A percentile compares a stretch with the other conserved stretches of the same genome.
Conservation (phyloP, 2,329 filamentous ascomycete species). For the Cytospora chrysosperma region DNA sequence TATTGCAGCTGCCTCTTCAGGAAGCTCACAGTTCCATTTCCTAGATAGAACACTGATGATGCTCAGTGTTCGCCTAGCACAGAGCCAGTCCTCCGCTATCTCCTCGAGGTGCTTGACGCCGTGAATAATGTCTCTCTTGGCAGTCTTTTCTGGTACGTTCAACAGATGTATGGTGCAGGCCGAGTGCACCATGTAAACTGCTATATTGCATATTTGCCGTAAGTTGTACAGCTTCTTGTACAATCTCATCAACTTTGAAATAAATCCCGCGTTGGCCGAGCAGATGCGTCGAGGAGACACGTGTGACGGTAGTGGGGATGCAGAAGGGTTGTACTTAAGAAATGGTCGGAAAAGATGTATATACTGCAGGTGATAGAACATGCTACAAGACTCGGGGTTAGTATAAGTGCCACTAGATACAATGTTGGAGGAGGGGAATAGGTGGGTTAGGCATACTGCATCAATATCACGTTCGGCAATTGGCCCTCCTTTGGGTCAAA, state of each 20-base stretch:
- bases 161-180: constrained; percentile 93
- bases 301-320: constrained; percentile 80
- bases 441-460: constrained; percentile 67
- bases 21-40: constrained; percentile 88
- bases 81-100: constrained; percentile 92
- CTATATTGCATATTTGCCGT: constrained; percentile 93
- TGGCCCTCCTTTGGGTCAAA: constrained; percentile 88
- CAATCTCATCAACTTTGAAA: constrained; percentile 89
- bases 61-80: constrained; percentile 77
- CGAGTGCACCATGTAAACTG: constrained; percentile 91
- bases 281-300: constrained; percentile 90
- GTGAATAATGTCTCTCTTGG: constrained; percentile 84
- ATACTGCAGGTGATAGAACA: constrained; percentile 96
- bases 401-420: not conserved
- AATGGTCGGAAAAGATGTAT: constrained; percentile 96
- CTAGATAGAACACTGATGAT: constrained; percentile 81
- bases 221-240: constrained; percentile 92
- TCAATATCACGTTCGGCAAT: constrained; percentile 74
- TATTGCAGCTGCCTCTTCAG: constrained; percentile 75
- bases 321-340: constrained; percentile 79
- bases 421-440: not conserved
- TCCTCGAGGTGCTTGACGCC: constrained; percentile 91
- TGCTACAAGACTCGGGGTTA: constrained; percentile 54
- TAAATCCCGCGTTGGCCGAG: constrained; percentile 82
- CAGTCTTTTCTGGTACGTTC: constrained; percentile 89